A percentile compares a stretch with the other conserved stretches of the same genome.
Conservation (phyloP, 2,329 filamentous ascomycete genomes). For the Cryphonectria parasitica region DNA sequence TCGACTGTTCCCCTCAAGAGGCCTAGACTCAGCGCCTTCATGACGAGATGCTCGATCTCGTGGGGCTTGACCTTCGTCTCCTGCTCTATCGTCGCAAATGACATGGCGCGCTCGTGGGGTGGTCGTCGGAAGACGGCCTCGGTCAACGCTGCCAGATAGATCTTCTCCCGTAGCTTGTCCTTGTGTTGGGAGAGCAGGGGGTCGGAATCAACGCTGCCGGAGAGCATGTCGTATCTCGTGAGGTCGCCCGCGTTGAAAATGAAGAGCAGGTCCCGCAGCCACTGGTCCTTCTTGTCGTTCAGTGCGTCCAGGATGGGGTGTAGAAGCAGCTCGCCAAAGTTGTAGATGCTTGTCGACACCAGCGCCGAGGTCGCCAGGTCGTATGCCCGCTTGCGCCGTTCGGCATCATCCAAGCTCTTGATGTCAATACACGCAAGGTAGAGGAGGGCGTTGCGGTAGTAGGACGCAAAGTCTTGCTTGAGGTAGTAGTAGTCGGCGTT, state of each 20-base stretch:
- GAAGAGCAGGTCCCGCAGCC: slow-evolving; percentile 94
- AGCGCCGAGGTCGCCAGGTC: slow-evolving; percentile 91
- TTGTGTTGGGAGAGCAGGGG: slow-evolving; percentile 78
- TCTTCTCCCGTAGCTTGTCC: slow-evolving; percentile 92
- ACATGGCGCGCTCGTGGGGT: slow-evolving; percentile 93
- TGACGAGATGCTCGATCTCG: slow-evolving; percentile 97
- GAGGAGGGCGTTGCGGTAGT: slow-evolving; percentile 96
- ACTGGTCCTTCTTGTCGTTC: slow-evolving; percentile 70
- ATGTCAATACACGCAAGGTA: slow-evolving; percentile 96
- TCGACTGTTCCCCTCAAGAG: slow-evolving; percentile 91
- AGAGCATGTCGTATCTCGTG: slow-evolving; percentile 80
- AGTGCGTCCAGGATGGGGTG: slow-evolving; percentile 94
- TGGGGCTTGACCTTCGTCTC: slow-evolving; percentile 91
- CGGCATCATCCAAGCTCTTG: slow-evolving; percentile 69
- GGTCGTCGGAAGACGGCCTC: slow-evolving; percentile 96
- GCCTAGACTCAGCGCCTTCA: slow-evolving; percentile 97
- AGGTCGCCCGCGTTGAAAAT: slow-evolving; percentile 97
- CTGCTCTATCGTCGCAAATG: slow-evolving; percentile 82
- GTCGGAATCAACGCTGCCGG: slow-evolving; percentile 80
- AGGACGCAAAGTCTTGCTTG: slow-evolving; percentile 90
- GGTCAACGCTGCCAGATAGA: slow-evolving; percentile 92
- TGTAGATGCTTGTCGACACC: slow-evolving; percentile 95
- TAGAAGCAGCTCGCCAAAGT: slow-evolving; percentile 97
- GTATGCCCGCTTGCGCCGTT: slow-evolving; percentile 84
- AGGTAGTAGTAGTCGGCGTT: slow-evolving; percentile 95